These are phyloP conservation scores for Perkinsus marinus DNA, from an alignment of 169 alveolate species.

Conservation along the genomic window DNA sequence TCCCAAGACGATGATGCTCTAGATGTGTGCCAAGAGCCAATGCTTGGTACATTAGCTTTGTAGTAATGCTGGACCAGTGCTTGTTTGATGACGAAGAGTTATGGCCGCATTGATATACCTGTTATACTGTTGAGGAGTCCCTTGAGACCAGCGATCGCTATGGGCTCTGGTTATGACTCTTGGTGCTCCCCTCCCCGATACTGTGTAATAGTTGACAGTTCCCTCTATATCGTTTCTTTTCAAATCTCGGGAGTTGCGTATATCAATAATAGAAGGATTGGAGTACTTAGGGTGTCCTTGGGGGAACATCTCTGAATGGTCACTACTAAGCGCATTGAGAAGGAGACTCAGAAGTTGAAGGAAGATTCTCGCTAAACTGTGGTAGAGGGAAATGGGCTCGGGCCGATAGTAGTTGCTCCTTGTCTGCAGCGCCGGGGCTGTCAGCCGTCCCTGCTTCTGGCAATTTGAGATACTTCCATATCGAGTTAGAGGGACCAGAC, in stretches of 20 bases:
- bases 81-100: no score
- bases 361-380: constrained; percentile 29
- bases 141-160: no score
- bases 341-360: constrained; percentile 39
- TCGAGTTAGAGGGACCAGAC: constrained; percentile 87
- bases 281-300: neutral
- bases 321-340: constrained; percentile 31
- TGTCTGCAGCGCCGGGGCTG: constrained; percentile 76
- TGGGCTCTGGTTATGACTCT: no score
- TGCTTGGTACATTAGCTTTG: no score
- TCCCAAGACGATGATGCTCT: neutral
- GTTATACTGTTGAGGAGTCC: no score
- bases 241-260: neutral
- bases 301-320: neutral
- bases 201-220: neutral
- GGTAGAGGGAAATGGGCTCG: neutral
- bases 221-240: neutral
- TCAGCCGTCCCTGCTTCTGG: constrained; percentile 79
- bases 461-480: constrained; percentile 85
- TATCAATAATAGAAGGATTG: neutral
- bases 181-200: neutral
- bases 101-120: no score
- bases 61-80: no score
- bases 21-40: neutral
- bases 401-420: neutral